Conservation (phyloP, 305 asterid species). For the Fraxinus latifolia region DNA sequence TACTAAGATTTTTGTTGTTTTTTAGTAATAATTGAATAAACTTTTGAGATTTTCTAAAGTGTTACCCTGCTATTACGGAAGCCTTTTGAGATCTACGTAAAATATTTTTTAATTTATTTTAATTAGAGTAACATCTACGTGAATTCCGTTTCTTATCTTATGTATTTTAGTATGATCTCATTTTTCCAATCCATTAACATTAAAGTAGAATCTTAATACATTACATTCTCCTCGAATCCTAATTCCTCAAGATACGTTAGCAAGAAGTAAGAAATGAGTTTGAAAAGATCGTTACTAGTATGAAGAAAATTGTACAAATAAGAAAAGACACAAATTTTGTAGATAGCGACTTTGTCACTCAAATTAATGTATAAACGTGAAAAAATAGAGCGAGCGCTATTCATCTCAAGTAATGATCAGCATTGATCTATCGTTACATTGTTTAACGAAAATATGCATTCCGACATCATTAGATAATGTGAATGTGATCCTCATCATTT, state of each 20-base stretch:
- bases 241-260: background rate
- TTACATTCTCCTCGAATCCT: background rate
- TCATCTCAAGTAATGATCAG: too few relatives aligned
- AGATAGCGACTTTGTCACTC: background rate
- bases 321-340: background rate
- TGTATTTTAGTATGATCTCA: background rate
- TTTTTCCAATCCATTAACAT: background rate
- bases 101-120: too few relatives aligned
- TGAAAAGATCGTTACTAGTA: background rate
- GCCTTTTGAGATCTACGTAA: background rate
- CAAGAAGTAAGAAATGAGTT: background rate
- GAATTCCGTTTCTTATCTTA: background rate
- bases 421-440: background rate
- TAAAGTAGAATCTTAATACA: background rate
- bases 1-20: background rate
- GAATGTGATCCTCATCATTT: background rate
- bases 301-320: background rate
- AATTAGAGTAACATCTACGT: background rate
- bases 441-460: background rate
- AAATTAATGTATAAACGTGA: background rate
- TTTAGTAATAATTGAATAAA: background rate
- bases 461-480: background rate
- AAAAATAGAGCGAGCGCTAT: background rate
- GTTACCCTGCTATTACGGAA: background rate
- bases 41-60: background rate